Percentiles rank a stretch among this genome's conserved stretches.
Conservation (phyloP, 352 stramenopile species). For the Thalassiosira hispida region DNA sequence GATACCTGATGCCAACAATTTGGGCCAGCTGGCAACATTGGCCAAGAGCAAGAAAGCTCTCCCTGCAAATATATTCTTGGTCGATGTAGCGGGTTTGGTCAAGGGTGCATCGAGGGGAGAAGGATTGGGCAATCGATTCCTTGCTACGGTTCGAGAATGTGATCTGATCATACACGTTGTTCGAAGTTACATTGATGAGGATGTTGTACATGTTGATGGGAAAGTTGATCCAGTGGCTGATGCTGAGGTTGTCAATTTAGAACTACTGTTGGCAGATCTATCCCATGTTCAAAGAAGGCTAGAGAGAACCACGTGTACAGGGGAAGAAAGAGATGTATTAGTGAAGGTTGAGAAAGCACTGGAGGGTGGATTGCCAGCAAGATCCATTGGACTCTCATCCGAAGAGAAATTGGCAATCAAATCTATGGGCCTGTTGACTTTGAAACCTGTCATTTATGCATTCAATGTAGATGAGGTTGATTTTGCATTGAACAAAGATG, state of each 20-base stretch:
- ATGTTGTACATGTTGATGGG: constrained; percentile 67
- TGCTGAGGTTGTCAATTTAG: constrained; percentile 50
- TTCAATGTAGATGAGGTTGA: constrained; percentile 69
- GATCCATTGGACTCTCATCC: constrained; percentile 34
- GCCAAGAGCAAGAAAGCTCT: constrained; percentile 86
- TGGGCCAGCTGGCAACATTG: constrained; percentile 91
- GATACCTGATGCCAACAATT: constrained; percentile 91
- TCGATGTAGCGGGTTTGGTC: constrained; percentile 70
- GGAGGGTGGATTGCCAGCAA: constrained; percentile 45
- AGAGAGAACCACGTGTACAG: constrained; percentile 44
- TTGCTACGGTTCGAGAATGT: constrained; percentile 65
- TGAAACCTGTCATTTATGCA: constrained; percentile 64
- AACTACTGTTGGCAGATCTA: constrained; percentile 51
- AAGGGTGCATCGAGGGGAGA: constrained; percentile 55
- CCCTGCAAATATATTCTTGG: constrained; percentile 52
- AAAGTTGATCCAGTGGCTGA: constrained; percentile 52
- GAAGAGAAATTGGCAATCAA: constrained; percentile 48
- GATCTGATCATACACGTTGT: constrained; percentile 67
- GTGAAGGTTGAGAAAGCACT: constrained; percentile 30
- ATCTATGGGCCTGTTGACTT: constrained; percentile 57
- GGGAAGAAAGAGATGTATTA: constrained; percentile 49
- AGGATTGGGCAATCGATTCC: constrained; percentile 69
- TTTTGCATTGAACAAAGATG: constrained; percentile 40
- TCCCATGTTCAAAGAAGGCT: constrained; percentile 54
- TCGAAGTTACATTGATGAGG: constrained; percentile 56